Conservation (phyloP, 2,329 filamentous ascomycete species). For the Arthrinium puccinioides region DNA sequence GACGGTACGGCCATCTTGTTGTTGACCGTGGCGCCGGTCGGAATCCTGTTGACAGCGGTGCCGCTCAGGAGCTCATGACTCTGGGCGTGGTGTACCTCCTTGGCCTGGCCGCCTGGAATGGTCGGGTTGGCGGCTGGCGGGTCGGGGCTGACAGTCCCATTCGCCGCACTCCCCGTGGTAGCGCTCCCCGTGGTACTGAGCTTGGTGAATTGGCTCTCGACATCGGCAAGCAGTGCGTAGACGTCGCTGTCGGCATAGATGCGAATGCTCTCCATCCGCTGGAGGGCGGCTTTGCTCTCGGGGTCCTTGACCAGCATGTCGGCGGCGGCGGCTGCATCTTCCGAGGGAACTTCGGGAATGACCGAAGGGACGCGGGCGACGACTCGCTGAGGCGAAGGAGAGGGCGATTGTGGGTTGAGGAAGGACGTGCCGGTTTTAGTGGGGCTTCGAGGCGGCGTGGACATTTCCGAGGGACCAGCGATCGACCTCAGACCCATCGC, state of each 20-base stretch:
- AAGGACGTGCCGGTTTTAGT: conserved; percentile 33
- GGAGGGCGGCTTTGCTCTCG: conserved; percentile 18
- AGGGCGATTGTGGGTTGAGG: conserved; percentile 24
- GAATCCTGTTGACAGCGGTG: too few relatives aligned
- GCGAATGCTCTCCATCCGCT: conserved; percentile 53
- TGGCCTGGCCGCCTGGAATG: conserved; percentile 27
- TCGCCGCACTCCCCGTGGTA: too few relatives aligned
- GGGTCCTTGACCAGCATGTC: too few relatives aligned
- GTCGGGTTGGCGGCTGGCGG: conserved; percentile 3
- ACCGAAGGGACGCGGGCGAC: conserved; percentile 48
- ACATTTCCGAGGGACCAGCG: conserved; percentile 32
- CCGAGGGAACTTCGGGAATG: conserved; percentile 43
- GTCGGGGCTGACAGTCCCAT: too few relatives aligned
- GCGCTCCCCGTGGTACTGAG: conserved; percentile 22
- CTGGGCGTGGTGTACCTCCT: conserved; percentile 36
- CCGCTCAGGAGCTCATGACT: conserved; percentile 45
- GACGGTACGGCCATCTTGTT: too few relatives aligned
- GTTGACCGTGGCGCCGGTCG: not conserved
- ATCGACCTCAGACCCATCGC: conserved; percentile 32
- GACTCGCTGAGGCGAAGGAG: conserved; percentile 43
- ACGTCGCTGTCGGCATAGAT: conserved; percentile 63
- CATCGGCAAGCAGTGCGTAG: conserved; percentile 58
- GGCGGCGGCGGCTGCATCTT: conserved; percentile 28
- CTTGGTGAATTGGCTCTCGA: conserved; percentile 52
- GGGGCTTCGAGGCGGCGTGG: conserved; percentile 54